Percentiles rank a stretch among this genome's conserved stretches.
These are phyloP conservation scores for Alternaria rosae DNA, from an alignment of 2,329 filamentous ascomycete genomes.

Conservation along the genomic window DNA sequence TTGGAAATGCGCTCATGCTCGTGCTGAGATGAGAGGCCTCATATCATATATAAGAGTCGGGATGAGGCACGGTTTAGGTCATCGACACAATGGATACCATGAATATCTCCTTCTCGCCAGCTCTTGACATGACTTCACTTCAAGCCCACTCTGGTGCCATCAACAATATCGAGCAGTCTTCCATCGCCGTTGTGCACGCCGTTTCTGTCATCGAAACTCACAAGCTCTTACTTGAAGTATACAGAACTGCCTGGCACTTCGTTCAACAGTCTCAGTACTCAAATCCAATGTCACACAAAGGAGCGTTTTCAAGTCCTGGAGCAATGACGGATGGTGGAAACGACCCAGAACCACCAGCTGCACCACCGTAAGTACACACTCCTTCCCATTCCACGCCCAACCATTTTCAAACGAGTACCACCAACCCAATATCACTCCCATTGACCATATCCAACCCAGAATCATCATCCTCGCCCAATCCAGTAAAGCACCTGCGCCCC, in stretches of 20 bases:
- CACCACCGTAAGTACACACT: conserved; percentile 36
- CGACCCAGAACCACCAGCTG: conserved; percentile 32
- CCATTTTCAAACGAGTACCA: neutral
- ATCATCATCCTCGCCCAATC: conserved; percentile 37
- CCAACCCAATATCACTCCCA: neutral
- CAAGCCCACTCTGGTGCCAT: neutral
- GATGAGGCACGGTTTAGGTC: neutral
- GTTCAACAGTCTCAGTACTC: neutral
- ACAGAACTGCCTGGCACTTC: neutral
- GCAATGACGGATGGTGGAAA: neutral
- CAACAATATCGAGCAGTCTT: neutral
- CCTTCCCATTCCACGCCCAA: neutral
- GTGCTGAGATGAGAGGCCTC: conserved; percentile 19
- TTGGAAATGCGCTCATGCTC: conserved; percentile 7
- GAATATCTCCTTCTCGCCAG: neutral
- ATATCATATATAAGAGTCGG: conserved; percentile 15
- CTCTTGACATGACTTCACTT: neutral
- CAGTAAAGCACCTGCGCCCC: conserved; percentile 22
- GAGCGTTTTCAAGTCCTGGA: neutral
- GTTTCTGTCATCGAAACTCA: neutral
- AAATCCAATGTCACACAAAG: neutral
- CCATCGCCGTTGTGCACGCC: neutral
- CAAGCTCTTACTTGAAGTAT: neutral
- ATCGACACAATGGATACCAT: conserved; percentile 2
- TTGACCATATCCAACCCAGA: conserved; percentile 18